These are phyloP conservation scores for Huntiella bhutanensis DNA, from an alignment of 2,329 filamentous ascomycete species.

Conservation along the genomic window DNA sequence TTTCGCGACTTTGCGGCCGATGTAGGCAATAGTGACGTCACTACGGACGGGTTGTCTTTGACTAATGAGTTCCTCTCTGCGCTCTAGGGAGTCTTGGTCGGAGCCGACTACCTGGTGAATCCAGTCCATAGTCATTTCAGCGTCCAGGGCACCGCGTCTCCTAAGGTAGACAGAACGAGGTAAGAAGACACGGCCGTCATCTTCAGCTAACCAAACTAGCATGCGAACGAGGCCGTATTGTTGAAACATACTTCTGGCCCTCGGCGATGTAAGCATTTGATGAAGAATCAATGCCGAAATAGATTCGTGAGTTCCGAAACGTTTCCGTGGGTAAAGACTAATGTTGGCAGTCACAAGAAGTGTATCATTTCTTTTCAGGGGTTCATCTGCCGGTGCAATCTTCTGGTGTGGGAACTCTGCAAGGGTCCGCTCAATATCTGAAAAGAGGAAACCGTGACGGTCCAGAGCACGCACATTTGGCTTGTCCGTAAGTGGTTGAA, in stretches of 20 bases:
- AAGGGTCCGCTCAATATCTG: slow-evolving; percentile 37
- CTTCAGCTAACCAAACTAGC: slow-evolving; percentile 50
- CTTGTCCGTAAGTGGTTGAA: slow-evolving; percentile 35
- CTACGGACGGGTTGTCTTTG: slow-evolving; percentile 22
- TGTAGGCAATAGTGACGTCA: slow-evolving; percentile 28
- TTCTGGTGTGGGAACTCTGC: slow-evolving; percentile 35
- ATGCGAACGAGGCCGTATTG: slow-evolving; percentile 62
- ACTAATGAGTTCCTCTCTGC: slow-evolving; percentile 13
- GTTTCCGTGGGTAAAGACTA: slow-evolving; percentile 30
- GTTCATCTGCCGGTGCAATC: slow-evolving; percentile 20
- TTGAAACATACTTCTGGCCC: slow-evolving; percentile 44
- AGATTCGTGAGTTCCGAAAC: slow-evolving; percentile 34
- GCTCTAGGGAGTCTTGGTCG: slow-evolving; percentile 15
- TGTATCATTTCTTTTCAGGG: slow-evolving; percentile 43
- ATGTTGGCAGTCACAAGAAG: slow-evolving; percentile 58
- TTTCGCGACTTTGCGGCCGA: slow-evolving; percentile 20
- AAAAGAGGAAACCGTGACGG: slow-evolving; percentile 40
- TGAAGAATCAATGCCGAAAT: slow-evolving; percentile 38
- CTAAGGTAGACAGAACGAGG: slow-evolving; percentile 38
- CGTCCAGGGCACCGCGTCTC: slow-evolving; percentile 36
- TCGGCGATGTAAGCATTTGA: slow-evolving; percentile 41
- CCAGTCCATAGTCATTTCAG: slow-evolving; percentile 41
- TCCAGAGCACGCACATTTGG: slow-evolving; percentile 31
- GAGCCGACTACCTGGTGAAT: slow-evolving; percentile 37
- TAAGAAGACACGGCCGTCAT: slow-evolving; percentile 39